phyloP scores from a whole-genome alignment of 2,329 filamentous ascomycete genomes.

The Tolypocladium ovalisporum region DNA sequence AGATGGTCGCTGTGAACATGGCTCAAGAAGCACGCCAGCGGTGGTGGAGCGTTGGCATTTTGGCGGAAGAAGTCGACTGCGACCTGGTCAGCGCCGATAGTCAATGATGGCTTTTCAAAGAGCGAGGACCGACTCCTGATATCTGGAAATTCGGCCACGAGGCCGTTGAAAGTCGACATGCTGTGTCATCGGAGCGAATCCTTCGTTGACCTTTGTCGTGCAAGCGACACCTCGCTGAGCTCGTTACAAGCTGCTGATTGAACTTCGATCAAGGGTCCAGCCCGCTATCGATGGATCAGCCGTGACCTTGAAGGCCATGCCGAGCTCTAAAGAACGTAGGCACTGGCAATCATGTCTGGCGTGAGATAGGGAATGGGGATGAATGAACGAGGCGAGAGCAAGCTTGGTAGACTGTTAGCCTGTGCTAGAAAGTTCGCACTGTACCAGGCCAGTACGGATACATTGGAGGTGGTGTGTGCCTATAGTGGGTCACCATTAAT shows the following conservation, averaged over 20 bases:
- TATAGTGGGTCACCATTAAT: no score
- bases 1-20: conserved; percentile 92
- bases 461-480: no score
- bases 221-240: neutral
- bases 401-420: neutral
- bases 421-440: neutral
- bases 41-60: conserved; percentile 40
- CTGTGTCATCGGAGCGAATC: neutral
- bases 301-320: neutral
- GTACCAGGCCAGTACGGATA: neutral
- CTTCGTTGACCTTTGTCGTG: neutral
- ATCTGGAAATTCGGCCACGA: conserved; percentile 65
- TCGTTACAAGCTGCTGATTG: neutral
- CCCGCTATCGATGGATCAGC: neutral
- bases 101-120: accelerated
- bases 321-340: neutral
- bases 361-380: neutral
- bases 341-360: neutral
- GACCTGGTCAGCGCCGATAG: conserved; percentile 3
- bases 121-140: conserved; percentile 48
- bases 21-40: conserved; percentile 78
- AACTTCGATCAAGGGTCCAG: neutral
- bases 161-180: conserved; percentile 72
- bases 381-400: neutral
- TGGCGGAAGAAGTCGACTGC: conserved; percentile 73